These are phyloP conservation scores for Cyberlindnera xylosilytica DNA, from an alignment of 805 yeast genomes.

Conservation along the genomic window DNA sequence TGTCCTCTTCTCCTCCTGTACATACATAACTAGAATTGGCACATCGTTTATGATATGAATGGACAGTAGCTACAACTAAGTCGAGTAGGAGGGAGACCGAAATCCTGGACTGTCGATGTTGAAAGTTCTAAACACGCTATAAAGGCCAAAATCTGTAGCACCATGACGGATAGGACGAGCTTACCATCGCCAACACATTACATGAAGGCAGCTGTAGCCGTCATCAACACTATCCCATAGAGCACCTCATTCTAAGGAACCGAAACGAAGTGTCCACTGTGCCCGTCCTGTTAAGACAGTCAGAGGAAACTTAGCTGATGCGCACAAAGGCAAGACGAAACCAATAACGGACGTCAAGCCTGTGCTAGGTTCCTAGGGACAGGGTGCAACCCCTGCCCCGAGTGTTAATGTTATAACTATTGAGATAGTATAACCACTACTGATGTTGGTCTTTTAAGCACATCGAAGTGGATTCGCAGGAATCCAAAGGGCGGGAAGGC, in stretches of 20 bases:
- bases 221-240: constrained; percentile 27
- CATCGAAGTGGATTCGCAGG: constrained; percentile 6
- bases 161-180: constrained; percentile 26
- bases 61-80: background rate
- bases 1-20: constrained; percentile 6
- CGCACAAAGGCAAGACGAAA: constrained; percentile 28
- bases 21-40: background rate
- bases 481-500: constrained; percentile 22
- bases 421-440: constrained; percentile 78
- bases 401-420: constrained; percentile 50
- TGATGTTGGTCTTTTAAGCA: constrained; percentile 49
- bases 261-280: constrained; percentile 74
- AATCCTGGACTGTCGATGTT: no score
- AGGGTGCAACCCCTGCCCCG: constrained; percentile 17
- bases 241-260: constrained; percentile 55
- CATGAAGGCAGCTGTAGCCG: constrained; percentile 15
- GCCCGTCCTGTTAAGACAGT: constrained; percentile 70
- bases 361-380: constrained; percentile 30
- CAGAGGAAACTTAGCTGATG: constrained; percentile 68
- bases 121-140: no score
- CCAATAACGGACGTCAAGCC: constrained; percentile 26
- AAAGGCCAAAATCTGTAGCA: constrained; percentile 24
- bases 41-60: background rate
- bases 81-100: no score
- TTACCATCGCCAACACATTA: constrained; percentile 24